Evolutionary conservation across 805 yeast genomes (phyloP).

Genomic region (Candida ulmi): DNA sequence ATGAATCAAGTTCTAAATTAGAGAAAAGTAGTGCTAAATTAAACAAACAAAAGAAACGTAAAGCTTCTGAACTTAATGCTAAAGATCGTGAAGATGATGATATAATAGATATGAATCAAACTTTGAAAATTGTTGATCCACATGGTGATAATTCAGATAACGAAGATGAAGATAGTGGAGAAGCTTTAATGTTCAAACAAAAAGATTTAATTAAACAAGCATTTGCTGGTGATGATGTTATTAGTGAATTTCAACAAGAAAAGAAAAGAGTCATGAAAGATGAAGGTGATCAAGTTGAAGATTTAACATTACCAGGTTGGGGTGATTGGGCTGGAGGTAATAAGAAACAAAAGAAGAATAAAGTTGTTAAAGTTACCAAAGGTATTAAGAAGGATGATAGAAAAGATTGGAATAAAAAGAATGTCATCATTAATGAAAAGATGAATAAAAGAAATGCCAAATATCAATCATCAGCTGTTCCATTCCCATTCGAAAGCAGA

Average conservation of each 20-base stretch:
- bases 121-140: conserved; percentile 49
- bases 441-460: conserved; percentile 79
- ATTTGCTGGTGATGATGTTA: conserved; percentile 96
- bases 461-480: conserved; percentile 86
- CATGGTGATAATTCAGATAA: conserved; percentile 28
- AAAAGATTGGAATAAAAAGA: conserved; percentile 66
- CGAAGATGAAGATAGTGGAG: conserved; percentile 33
- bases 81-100: conserved; percentile 35
- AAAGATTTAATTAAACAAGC: conserved; percentile 83
- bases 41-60: conserved; percentile 26
- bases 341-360: conserved; percentile 42
- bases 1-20: conserved; percentile 42
- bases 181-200: conserved; percentile 61
- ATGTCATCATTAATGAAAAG: conserved; percentile 86
- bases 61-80: conserved; percentile 26
- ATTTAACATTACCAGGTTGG: conserved; percentile 92
- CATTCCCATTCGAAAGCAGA: conserved; percentile 87
- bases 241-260: conserved; percentile 68
- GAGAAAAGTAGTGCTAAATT: conserved; percentile 36
- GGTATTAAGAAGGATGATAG: conserved; percentile 76
- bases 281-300: conserved; percentile 86
- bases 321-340: conserved; percentile 92
- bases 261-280: conserved; percentile 60
- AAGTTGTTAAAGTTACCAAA: conserved; percentile 61
- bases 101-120: conserved; percentile 42